phyloP scores from a whole-genome alignment of 2,329 filamentous ascomycete species.

The Alternaria sp. region DNA sequence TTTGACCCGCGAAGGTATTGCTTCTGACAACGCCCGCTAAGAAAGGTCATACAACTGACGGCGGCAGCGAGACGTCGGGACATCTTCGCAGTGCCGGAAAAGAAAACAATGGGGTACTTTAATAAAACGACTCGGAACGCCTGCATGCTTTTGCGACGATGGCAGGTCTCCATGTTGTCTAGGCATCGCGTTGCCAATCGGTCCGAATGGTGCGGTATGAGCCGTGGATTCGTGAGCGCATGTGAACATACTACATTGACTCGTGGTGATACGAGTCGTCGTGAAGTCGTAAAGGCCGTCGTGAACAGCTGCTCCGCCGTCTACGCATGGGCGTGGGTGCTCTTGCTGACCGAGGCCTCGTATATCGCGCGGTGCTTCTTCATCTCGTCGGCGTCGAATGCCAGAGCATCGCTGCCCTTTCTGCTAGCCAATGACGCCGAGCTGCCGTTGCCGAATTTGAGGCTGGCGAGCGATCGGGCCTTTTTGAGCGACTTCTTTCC shows the following conservation, averaged over 20 bases:
- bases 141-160: background rate
- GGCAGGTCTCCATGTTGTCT: slow-evolving; percentile 2
- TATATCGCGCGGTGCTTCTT: slow-evolving; percentile 44
- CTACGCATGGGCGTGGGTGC: slow-evolving; percentile 8
- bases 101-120: slow-evolving; percentile 12
- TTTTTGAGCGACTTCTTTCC: slow-evolving; percentile 46
- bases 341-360: slow-evolving; percentile 35
- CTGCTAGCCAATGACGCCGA: slow-evolving; percentile 40
- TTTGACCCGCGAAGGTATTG: slow-evolving; percentile 37
- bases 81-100: background rate
- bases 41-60: slow-evolving; percentile 8
- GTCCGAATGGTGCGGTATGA: slow-evolving; percentile 1
- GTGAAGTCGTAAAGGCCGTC: slow-evolving; percentile 23
- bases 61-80: slow-evolving; percentile 1
- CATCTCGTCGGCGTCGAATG: slow-evolving; percentile 47
- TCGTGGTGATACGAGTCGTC: slow-evolving; percentile 20
- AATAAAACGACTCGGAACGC: slow-evolving; percentile 7
- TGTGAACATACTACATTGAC: slow-evolving; percentile 17
- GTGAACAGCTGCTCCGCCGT: background rate
- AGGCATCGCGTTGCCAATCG: slow-evolving; percentile 5
- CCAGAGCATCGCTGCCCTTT: slow-evolving; percentile 41
- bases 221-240: slow-evolving; percentile 3
- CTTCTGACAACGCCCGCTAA: slow-evolving; percentile 37
- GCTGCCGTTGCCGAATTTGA: slow-evolving; percentile 39
- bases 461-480: slow-evolving; percentile 42